Evolutionary conservation across 139 green algal genomes (phyloP), one percentile per base, ranked within the genome.

Genomic region (Diplosphaera chodatii): DNA sequence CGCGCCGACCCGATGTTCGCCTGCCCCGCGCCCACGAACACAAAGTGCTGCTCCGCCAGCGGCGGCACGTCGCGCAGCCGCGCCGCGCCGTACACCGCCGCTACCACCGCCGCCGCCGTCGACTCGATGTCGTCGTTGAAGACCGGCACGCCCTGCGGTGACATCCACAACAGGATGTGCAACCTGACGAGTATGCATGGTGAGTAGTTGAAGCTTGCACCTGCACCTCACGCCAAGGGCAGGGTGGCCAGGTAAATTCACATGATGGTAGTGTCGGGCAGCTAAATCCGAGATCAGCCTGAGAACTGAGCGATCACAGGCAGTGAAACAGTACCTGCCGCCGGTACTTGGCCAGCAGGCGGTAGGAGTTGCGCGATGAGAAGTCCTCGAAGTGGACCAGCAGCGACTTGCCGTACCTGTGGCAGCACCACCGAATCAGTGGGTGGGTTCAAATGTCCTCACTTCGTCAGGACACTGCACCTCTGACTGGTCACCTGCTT

Each of bases 21-120:
- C 77, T 90, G 82, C 10, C 89, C 89, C 0, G 89, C 89, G 1
- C 89, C 89, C 62, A 87, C 81, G 48, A 88, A 88, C 29, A 94
- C 76, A 2, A 92, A 74, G 6, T 69, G 68, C 64, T 85, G 78
- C 1, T 79, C 55, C 32, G 25, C 63, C 56, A 88, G 74, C 1
- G 73, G 73, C 29, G 72, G 69, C 56, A 80, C 79, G 27, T 72
- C 72, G 4, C 34, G 29, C 56, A 85, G 41, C 32, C 34, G 55
- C 22, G 74, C 28, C 29, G 73, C 77, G 5, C 79, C 82, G 28
- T 79, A 71, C 40, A 84, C 5, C 2, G 77, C 85, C 0, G 81
- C 85, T 25, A 78, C 37, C 34, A 73, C 59, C 31, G 66, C 73
- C 29, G 89, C 86, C 1, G 83, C 89, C 20, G 89, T 94, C 55